These are phyloP conservation scores for Globisporangium paddicum DNA, from an alignment of 352 stramenopile species.

Conservation along the genomic window DNA sequence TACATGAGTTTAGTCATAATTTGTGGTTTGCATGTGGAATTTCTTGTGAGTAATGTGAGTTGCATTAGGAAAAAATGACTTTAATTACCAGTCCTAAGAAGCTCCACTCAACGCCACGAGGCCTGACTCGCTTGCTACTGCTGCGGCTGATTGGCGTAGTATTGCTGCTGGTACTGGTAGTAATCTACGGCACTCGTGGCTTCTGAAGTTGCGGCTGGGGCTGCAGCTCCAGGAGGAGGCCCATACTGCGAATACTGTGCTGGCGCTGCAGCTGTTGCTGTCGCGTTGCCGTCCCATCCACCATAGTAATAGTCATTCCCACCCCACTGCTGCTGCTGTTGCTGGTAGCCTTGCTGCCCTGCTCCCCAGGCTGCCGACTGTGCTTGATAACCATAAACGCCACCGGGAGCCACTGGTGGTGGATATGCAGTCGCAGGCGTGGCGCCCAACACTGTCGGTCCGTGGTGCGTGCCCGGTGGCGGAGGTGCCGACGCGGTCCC, in stretches of 20 bases:
- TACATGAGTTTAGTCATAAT: too few relatives aligned
- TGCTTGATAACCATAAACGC: constrained; percentile 18
- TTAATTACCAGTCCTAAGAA: too few relatives aligned
- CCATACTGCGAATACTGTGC: constrained; percentile 31
- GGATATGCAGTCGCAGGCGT: constrained; percentile 50
- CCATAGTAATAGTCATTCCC: constrained; percentile 49
- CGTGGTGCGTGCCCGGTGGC: constrained; percentile 23
- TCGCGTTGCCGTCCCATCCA: constrained; percentile 27
- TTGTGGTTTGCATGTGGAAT: too few relatives aligned
- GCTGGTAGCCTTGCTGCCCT: constrained; percentile 7
- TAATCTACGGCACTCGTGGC: constrained; percentile 11
- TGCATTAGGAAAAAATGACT: too few relatives aligned
- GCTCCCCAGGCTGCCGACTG: constrained; percentile 17
- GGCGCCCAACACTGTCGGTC: constrained; percentile 25
- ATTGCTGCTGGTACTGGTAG: constrained; percentile 46
- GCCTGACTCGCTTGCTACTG: constrained; percentile 1
- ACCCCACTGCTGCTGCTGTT: constrained; percentile 17
- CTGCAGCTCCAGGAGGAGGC: constrained; percentile 8
- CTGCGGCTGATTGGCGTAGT: constrained; percentile 14
- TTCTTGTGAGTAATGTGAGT: too few relatives aligned
- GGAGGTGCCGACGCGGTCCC: constrained; percentile 24
- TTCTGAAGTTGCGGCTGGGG: neutral
- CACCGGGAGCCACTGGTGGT: constrained; percentile 29
- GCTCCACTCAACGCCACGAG: neutral
- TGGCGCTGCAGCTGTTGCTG: constrained; percentile 13